These are phyloP conservation scores for Talaromyces piceae DNA, from an alignment of 2,329 filamentous ascomycete genomes.

Conservation along the genomic window DNA sequence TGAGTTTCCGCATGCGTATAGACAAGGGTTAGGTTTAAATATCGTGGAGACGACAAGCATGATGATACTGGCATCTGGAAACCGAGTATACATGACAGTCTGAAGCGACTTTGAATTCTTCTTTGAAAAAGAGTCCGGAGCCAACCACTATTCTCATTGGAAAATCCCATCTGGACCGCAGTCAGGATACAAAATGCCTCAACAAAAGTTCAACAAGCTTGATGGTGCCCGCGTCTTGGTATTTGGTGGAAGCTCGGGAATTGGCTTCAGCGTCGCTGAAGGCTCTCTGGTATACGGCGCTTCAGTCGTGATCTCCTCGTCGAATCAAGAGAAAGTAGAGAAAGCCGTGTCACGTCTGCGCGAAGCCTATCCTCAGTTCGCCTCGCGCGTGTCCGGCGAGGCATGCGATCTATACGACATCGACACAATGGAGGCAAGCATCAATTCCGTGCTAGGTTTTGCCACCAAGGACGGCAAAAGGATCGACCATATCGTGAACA, in stretches of 20 bases:
- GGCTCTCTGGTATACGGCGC: slow-evolving; percentile 44
- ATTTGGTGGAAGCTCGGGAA: slow-evolving; percentile 46
- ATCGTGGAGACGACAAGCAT: too few relatives aligned
- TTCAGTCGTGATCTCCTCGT: slow-evolving; percentile 43
- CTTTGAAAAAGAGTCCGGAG: too few relatives aligned
- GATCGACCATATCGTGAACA: slow-evolving; percentile 47
- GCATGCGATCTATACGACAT: slow-evolving; percentile 38
- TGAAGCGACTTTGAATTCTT: too few relatives aligned
- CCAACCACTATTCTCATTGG: not conserved
- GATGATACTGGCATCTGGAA: too few relatives aligned
- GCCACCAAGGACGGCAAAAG: slow-evolving; percentile 18
- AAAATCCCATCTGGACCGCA: not conserved
- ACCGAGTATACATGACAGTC: too few relatives aligned
- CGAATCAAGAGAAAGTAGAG: slow-evolving; percentile 32
- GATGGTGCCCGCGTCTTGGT: slow-evolving; percentile 40
- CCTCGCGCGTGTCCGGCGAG: slow-evolving; percentile 32
- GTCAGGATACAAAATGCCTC: not conserved
- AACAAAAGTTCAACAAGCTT: slow-evolving; percentile 34
- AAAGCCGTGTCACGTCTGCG: slow-evolving; percentile 35
- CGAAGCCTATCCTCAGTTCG: slow-evolving; percentile 33
- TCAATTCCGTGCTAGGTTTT: slow-evolving; percentile 37
- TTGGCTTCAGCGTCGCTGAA: slow-evolving; percentile 47
- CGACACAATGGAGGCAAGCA: slow-evolving; percentile 37
- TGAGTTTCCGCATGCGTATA: not conserved
- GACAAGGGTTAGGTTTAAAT: not conserved